phyloP scores from a whole-genome alignment of 345 rosid genomes.

The Hibiscus tridactylites region DNA sequence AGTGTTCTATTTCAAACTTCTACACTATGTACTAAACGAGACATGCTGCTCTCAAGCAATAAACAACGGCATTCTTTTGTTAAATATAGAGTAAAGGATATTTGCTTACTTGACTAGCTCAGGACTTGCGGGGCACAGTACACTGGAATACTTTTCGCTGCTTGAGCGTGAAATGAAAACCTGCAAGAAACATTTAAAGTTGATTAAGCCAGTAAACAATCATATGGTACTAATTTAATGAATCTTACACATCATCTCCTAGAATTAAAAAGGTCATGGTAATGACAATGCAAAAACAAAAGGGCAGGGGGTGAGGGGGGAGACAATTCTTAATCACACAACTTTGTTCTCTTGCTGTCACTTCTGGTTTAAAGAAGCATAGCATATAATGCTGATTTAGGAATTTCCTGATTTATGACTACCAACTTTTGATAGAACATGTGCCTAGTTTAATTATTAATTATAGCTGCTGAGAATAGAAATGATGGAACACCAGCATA shows the following conservation, averaged over 20 bases:
- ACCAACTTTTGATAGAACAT: background rate
- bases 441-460: background rate
- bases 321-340: background rate
- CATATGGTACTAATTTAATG: background rate
- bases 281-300: background rate
- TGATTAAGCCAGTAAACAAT: background rate
- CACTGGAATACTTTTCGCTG: constrained; percentile 66
- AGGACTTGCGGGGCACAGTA: constrained; percentile 51
- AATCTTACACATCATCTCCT: background rate
- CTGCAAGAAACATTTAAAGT: constrained; percentile 31
- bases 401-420: background rate
- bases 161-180: constrained; percentile 71
- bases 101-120: constrained; percentile 47
- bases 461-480: background rate
- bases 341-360: background rate
- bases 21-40: background rate
- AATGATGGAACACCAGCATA: background rate
- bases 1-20: no score
- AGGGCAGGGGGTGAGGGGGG: background rate
- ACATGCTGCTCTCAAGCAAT: constrained; percentile 4
- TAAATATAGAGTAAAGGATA: background rate
- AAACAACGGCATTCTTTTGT: background rate
- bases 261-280: background rate
- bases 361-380: background rate
- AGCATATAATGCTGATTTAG: background rate